phyloP scores from a whole-genome alignment of 768 basidiomycete genomes.

The Hypholoma sublateritium region DNA sequence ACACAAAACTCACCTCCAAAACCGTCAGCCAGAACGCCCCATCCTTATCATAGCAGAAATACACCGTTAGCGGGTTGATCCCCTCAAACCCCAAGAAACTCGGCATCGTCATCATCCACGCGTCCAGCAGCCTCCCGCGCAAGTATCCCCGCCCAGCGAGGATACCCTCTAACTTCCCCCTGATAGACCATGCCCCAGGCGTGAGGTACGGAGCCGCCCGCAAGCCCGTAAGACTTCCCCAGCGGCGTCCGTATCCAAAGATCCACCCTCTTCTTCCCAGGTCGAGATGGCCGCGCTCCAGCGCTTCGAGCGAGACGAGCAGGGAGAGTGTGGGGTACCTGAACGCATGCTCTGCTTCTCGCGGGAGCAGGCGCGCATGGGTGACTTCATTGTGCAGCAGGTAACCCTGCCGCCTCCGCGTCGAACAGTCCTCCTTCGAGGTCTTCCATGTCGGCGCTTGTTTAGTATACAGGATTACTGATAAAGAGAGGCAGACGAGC shows the following conservation, averaged over 20 bases:
- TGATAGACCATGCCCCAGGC: slow-evolving; percentile 30
- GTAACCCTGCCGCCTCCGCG: slow-evolving; percentile 28
- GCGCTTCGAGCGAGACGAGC: slow-evolving; percentile 52
- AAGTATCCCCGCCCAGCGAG: slow-evolving; percentile 30
- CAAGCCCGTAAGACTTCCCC: slow-evolving; percentile 46
- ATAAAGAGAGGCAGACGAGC: slow-evolving; percentile 12
- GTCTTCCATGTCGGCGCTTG: slow-evolving; percentile 4
- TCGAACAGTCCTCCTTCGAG: background rate
- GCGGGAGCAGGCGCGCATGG: slow-evolving; percentile 53
- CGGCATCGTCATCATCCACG: slow-evolving; percentile 79
- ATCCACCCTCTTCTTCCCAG: slow-evolving; percentile 42
- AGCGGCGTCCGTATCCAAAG: slow-evolving; percentile 52
- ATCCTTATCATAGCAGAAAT: slow-evolving; percentile 53
- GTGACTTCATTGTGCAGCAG: slow-evolving; percentile 52
- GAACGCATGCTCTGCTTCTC: slow-evolving; percentile 49
- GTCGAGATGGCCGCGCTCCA: slow-evolving; percentile 50
- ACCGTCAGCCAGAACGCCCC: slow-evolving; percentile 41
- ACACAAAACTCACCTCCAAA: slow-evolving; percentile 49
- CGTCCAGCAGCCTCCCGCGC: slow-evolving; percentile 38
- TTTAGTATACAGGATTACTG: slow-evolving; percentile 12
- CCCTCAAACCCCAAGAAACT: slow-evolving; percentile 65
- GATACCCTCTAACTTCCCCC: slow-evolving; percentile 38
- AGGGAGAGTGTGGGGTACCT: slow-evolving; percentile 59
- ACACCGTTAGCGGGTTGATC: slow-evolving; percentile 70
- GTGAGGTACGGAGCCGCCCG: slow-evolving; percentile 45